A percentile compares a stretch with the other conserved stretches of the same genome.
Conservation (phyloP, 2,329 filamentous ascomycete species). For the Neonectria punicea region DNA sequence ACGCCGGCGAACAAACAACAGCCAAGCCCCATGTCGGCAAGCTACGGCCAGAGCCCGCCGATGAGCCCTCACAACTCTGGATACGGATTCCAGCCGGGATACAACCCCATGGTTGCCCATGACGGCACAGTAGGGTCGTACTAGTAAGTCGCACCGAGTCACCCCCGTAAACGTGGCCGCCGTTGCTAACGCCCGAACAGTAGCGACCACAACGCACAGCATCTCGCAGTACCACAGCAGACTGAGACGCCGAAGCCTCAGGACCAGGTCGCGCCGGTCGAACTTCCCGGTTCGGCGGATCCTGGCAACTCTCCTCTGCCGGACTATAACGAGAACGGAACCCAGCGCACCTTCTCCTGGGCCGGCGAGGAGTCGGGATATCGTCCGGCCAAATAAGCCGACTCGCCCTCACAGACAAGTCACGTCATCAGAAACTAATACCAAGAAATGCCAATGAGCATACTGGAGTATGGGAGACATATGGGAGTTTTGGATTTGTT, state of each 20-base stretch:
- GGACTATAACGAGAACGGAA: constrained; percentile 37
- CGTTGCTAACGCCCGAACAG: constrained; percentile 14
- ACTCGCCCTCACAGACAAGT: not conserved
- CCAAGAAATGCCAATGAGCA: not conserved
- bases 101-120: constrained; percentile 29
- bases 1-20: constrained; percentile 33
- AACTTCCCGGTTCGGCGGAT: constrained; percentile 48
- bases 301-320: constrained; percentile 50
- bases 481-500: constrained; percentile 1
- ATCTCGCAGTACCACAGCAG: constrained; percentile 28
- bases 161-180: not conserved
- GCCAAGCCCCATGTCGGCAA: constrained; percentile 39
- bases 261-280: constrained; percentile 41
- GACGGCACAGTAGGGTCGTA: constrained; percentile 40
- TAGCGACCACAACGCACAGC: constrained; percentile 31
- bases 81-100: constrained; percentile 33
- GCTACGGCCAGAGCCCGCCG: constrained; percentile 45
- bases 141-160: constrained; percentile 39
- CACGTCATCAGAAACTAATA: not conserved
- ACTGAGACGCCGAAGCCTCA: constrained; percentile 33
- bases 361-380: constrained; percentile 43
- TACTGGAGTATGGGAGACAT: constrained; percentile 9
- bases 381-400: constrained; percentile 34
- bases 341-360: constrained; percentile 45
- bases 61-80: constrained; percentile 48